Conservation (phyloP, 306 rosid genomes). For the Prosopis cineraria region DNA sequence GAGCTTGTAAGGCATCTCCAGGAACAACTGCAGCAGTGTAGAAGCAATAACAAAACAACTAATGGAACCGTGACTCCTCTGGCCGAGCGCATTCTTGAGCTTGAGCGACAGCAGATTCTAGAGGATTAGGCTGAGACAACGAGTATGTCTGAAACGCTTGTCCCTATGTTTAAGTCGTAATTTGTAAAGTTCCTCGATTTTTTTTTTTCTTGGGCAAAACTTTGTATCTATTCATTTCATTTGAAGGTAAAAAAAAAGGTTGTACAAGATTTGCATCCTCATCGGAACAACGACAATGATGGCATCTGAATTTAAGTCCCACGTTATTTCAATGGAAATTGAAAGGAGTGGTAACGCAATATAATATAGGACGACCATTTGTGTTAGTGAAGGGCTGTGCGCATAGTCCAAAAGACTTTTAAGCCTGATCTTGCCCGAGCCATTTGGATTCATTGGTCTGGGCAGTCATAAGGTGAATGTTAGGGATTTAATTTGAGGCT, state of each 20-base stretch:
- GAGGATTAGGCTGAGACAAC: conserved; percentile 46
- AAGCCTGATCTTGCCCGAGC: no score
- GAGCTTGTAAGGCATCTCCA: conserved; percentile 66
- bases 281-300: not conserved
- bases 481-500: not conserved
- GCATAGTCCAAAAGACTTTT: no score
- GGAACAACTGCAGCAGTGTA: conserved; percentile 59
- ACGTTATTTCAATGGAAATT: conserved; percentile 29
- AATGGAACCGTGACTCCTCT: conserved; percentile 43
- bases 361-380: not conserved
- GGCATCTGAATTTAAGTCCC: not conserved
- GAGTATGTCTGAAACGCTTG: not conserved
- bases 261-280: conserved; percentile 6
- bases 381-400: no score
- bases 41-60: conserved; percentile 42
- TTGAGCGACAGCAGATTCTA: conserved; percentile 45
- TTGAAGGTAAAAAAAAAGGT: conserved; percentile 30
- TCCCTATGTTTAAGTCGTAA: conserved; percentile 22
- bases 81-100: conserved; percentile 44
- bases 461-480: no score
- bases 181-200: conserved; percentile 14
- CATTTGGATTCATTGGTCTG: no score
- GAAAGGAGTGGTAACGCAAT: not conserved
- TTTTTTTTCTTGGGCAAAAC: not conserved
- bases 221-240: conserved; percentile 4